Conservation (phyloP, 2,329 filamentous ascomycete species). For the Penicillium capsulatum region DNA sequence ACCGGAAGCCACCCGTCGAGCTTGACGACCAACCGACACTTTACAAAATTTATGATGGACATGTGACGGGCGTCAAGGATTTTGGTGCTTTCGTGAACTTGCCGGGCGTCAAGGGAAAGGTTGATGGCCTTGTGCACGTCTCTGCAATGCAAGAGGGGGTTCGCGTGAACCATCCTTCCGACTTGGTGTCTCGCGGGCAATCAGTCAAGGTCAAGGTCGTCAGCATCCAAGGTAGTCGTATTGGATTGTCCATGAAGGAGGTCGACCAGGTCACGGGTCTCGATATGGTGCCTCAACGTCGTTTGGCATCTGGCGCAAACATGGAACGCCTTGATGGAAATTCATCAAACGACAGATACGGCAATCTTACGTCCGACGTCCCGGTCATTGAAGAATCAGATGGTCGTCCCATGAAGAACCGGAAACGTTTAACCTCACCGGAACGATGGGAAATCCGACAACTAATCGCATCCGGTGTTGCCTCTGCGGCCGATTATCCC, state of each 20-base stretch:
- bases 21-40: constrained; percentile 76
- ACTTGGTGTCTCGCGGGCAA: constrained; percentile 76
- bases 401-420: constrained; percentile 57
- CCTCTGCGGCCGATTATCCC: constrained; percentile 88
- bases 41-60: constrained; percentile 84
- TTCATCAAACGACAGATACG: constrained; percentile 53
- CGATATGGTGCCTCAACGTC: constrained; percentile 72
- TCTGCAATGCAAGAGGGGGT: constrained; percentile 81
- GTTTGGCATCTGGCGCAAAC: constrained; percentile 85
- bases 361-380: constrained; percentile 50
- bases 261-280: constrained; percentile 85
- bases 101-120: constrained; percentile 78
- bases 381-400: constrained; percentile 62
- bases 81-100: constrained; percentile 95
- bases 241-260: constrained; percentile 95
- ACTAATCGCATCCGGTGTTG: constrained; percentile 89
- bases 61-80: constrained; percentile 87
- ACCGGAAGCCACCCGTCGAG: constrained; percentile 64
- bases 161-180: constrained; percentile 86
- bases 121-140: constrained; percentile 90
- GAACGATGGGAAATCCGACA: constrained; percentile 98
- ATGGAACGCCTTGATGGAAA: constrained; percentile 70
- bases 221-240: constrained; percentile 74
- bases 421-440: constrained; percentile 92
- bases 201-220: constrained; percentile 87